Conservation (phyloP, 805 yeast genomes). For the Zygotorulaspora florentina region DNA sequence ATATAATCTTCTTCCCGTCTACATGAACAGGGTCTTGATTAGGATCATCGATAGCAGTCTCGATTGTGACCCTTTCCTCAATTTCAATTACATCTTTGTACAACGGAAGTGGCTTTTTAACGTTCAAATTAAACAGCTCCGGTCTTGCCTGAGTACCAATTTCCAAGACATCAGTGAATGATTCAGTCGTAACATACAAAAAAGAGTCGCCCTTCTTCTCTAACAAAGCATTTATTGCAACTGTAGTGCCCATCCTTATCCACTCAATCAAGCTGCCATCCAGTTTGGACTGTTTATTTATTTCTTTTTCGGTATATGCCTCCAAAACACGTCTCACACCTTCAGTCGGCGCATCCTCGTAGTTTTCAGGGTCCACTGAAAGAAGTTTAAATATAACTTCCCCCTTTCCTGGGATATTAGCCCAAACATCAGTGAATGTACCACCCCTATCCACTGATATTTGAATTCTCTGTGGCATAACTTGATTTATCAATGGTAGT, state of each 20-base stretch:
- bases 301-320: slow-evolving; percentile 44
- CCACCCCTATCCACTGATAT: slow-evolving; percentile 72
- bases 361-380: slow-evolving; percentile 84
- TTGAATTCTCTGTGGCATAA: slow-evolving; percentile 36
- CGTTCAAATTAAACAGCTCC: slow-evolving; percentile 74
- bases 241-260: slow-evolving; percentile 88
- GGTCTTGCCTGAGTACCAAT: slow-evolving; percentile 95
- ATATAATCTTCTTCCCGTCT: slow-evolving; percentile 33
- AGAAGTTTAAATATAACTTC: slow-evolving; percentile 71
- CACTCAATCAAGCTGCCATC: slow-evolving; percentile 60
- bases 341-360: slow-evolving; percentile 85
- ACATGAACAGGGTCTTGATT: slow-evolving; percentile 19
- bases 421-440: slow-evolving; percentile 76
- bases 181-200: slow-evolving; percentile 79
- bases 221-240: slow-evolving; percentile 89
- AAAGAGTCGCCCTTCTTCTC: slow-evolving; percentile 90
- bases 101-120: slow-evolving; percentile 63
- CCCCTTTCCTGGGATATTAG: slow-evolving; percentile 46
- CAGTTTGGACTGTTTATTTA: slow-evolving; percentile 55
- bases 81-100: slow-evolving; percentile 76
- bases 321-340: slow-evolving; percentile 80
- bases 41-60: slow-evolving; percentile 73
- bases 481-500: no score
- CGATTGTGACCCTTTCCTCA: slow-evolving; percentile 89
- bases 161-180: slow-evolving; percentile 72